Evolutionary conservation across 2,329 filamentous ascomycete genomes (phyloP).

Genomic region (Lasiodiplodia citricola): DNA sequence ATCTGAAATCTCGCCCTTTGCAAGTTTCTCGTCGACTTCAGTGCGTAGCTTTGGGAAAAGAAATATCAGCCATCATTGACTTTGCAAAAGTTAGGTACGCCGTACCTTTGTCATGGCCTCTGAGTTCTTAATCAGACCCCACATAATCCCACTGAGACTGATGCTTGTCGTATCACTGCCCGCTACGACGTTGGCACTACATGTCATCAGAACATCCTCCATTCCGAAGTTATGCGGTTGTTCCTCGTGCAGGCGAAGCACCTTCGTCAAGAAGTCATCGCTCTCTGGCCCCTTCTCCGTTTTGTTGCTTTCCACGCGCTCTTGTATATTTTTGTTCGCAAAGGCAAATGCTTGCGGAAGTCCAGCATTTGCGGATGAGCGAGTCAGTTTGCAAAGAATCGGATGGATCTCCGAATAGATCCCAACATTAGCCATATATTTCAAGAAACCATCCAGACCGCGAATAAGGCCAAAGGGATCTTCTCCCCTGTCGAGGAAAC

Average conservation of each 20-base stretch:
- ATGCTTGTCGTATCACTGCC: constrained; percentile 56
- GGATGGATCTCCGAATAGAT: constrained; percentile 50
- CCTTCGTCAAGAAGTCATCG: constrained; percentile 47
- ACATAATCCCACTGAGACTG: constrained; percentile 52
- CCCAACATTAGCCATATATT: constrained; percentile 49
- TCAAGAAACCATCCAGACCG: constrained; percentile 42
- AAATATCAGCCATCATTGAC: too few relatives aligned
- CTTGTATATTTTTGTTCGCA: background rate
- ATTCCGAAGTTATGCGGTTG: constrained; percentile 50
- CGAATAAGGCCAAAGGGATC: constrained; percentile 53
- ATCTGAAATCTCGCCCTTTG: background rate
- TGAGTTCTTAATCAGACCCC: constrained; percentile 49
- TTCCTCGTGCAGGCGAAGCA: constrained; percentile 48
- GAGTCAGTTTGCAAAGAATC: background rate
- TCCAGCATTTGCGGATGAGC: too few relatives aligned
- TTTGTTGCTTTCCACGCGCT: background rate
- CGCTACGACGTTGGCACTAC: constrained; percentile 44
- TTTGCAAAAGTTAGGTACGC: too few relatives aligned
- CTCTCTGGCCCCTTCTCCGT: background rate
- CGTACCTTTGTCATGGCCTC: constrained; percentile 28
- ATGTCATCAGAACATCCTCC: constrained; percentile 39
- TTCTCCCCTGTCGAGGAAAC: constrained; percentile 52
- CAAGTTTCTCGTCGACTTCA: constrained; percentile 2
- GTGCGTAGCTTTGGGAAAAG: background rate
- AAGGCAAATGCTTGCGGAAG: too few relatives aligned